A percentile compares a stretch with the other conserved stretches of the same genome.
Conservation (phyloP, 2,329 filamentous ascomycete species). For the Colletotrichum zoysiae region DNA sequence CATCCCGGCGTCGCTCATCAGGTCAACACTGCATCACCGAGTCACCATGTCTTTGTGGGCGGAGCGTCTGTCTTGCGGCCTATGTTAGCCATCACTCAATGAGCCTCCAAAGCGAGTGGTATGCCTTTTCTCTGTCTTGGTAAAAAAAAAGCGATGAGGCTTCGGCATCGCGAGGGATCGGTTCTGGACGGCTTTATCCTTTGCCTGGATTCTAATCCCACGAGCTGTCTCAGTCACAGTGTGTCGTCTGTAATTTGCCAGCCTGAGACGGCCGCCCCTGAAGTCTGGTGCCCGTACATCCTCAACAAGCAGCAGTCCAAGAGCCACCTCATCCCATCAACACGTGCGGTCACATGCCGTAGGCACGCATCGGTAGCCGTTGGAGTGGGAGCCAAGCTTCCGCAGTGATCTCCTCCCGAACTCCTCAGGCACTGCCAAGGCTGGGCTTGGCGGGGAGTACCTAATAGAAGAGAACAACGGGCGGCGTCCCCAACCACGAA, state of each 20-base stretch:
- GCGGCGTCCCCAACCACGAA: background rate
- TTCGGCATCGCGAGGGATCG: background rate
- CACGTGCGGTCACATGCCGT: too few relatives aligned
- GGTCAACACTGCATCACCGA: background rate
- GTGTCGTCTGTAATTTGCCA: background rate
- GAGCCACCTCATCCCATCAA: background rate
- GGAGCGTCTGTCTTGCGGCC: background rate
- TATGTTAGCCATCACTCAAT: background rate
- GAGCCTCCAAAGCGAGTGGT: background rate
- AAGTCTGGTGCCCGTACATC: background rate
- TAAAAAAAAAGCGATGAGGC: too few relatives aligned
- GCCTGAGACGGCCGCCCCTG: background rate
- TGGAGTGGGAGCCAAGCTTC: background rate
- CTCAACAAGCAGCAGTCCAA: background rate
- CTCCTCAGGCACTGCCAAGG: background rate
- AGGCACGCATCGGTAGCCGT: background rate
- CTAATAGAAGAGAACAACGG: background rate
- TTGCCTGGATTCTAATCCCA: background rate
- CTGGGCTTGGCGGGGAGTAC: background rate
- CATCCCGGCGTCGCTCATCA: background rate
- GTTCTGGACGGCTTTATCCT: background rate
- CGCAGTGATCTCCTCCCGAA: background rate
- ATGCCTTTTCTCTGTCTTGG: too few relatives aligned
- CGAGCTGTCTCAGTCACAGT: background rate
- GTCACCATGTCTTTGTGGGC: background rate